Evolutionary conservation across 2,329 filamentous ascomycete genomes (phyloP).

Genomic region (Xylariomycetidae sp.): DNA sequence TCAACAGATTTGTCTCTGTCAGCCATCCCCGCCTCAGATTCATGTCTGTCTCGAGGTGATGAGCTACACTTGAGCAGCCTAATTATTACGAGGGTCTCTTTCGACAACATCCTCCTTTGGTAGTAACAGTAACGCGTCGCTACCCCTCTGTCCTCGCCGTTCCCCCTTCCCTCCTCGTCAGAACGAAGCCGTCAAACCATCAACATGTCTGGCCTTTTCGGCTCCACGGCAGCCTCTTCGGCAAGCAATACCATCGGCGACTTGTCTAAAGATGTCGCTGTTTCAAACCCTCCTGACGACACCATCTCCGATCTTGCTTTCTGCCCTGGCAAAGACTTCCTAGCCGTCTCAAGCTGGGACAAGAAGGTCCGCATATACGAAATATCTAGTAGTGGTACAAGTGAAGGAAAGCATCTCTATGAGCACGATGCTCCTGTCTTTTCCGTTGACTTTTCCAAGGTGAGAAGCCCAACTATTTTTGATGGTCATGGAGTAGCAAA

Average conservation of each 20-base stretch:
- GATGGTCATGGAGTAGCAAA: too few relatives aligned
- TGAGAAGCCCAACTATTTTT: too few relatives aligned
- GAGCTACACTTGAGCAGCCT: too few relatives aligned
- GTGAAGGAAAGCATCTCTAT: constrained; percentile 79
- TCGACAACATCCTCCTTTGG: too few relatives aligned
- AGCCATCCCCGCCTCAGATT: too few relatives aligned
- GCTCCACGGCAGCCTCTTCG: constrained; percentile 47
- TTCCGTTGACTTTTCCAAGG: constrained; percentile 82
- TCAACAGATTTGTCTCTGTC: too few relatives aligned
- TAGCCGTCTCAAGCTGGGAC: constrained; percentile 93
- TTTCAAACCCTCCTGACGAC: constrained; percentile 77
- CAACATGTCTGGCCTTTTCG: constrained; percentile 63
- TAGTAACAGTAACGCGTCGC: too few relatives aligned
- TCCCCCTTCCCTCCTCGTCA: background rate
- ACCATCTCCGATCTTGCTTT: constrained; percentile 85
- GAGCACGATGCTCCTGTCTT: constrained; percentile 84
- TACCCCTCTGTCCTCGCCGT: background rate
- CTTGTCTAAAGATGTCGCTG: constrained; percentile 79
- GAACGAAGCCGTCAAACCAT: too few relatives aligned
- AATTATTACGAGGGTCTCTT: too few relatives aligned
- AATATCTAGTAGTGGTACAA: constrained; percentile 71
- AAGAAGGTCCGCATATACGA: constrained; percentile 98
- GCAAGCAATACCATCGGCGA: constrained; percentile 75
- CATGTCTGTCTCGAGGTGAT: too few relatives aligned
- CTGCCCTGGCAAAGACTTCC: constrained; percentile 60